These are phyloP conservation scores for Parmelia sp. DNA, from an alignment of 495 filamentous ascomycete species.

Conservation along the genomic window DNA sequence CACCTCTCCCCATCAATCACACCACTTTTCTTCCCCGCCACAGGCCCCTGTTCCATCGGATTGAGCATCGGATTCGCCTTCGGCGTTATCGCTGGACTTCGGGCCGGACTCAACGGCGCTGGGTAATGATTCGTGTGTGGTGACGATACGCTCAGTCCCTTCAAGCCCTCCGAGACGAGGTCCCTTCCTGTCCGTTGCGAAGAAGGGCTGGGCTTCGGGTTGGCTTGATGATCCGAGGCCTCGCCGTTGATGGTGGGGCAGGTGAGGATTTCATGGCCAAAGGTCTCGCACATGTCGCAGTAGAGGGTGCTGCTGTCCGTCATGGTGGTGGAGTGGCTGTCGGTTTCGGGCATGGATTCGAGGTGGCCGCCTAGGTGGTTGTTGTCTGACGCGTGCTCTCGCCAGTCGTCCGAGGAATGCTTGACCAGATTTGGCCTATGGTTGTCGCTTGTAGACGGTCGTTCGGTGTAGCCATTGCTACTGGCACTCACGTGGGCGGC, in stretches of 20 bases:
- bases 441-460: constrained; percentile 30
- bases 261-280: constrained; percentile 88
- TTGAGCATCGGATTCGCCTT: constrained; percentile 41
- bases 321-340: constrained; percentile 60
- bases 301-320: constrained; percentile 69
- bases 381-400: constrained; percentile 4
- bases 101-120: constrained; percentile 37
- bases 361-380: constrained; percentile 4
- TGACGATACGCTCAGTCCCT: constrained; percentile 35
- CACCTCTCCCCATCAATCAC: constrained; percentile 80
- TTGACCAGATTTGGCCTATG: constrained; percentile 25
- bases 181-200: constrained; percentile 38
- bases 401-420: constrained; percentile 22
- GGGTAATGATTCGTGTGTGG: constrained; percentile 23
- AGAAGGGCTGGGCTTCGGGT: constrained; percentile 14
- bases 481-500: constrained; percentile 42
- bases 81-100: constrained; percentile 19
- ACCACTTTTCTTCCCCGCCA: constrained; percentile 74
- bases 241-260: constrained; percentile 79
- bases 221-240: constrained; percentile 26
- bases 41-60: constrained; percentile 62
- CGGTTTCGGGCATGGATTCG: constrained; percentile 31
- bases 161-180: constrained; percentile 41
- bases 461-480: constrained; percentile 40
- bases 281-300: constrained; percentile 94